These are phyloP conservation scores for Cladochytrium replicatum DNA, from an alignment of 192 early-diverging fungal genomes.

Conservation along the genomic window DNA sequence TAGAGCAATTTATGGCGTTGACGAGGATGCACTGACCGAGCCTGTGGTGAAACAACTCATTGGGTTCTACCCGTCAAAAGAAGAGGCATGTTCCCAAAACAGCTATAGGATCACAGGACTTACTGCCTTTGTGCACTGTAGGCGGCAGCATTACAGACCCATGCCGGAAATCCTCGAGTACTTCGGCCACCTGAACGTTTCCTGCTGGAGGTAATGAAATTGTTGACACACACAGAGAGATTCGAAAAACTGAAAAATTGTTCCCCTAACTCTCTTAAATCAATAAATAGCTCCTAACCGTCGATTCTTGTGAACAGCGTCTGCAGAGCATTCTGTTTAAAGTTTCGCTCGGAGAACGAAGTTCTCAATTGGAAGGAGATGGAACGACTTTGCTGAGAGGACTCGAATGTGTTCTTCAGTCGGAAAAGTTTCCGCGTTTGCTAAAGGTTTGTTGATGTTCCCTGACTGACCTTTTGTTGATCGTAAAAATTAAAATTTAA, in stretches of 20 bases:
- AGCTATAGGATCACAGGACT: conserved; percentile 5
- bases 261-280: not conserved
- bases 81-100: conserved; percentile 17
- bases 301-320: conserved; percentile 11
- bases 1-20: conserved; percentile 7
- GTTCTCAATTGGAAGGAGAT: conserved; percentile 15
- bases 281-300: conserved; percentile 22
- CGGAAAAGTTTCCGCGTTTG: conserved; percentile 19
- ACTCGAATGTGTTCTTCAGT: conserved; percentile 16
- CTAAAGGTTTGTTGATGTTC: conserved; percentile 28
- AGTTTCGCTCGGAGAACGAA: conserved; percentile 22
- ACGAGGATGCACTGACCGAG: conserved; percentile 25
- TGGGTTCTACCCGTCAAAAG: conserved; percentile 16
- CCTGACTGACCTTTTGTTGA: not conserved
- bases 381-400: conserved; percentile 6
- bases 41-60: conserved; percentile 22
- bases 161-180: conserved; percentile 9
- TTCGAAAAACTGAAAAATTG: not conserved
- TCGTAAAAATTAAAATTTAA: conserved; percentile 7
- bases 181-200: conserved; percentile 25
- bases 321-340: conserved; percentile 23
- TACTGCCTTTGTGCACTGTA: not conserved
- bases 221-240: not conserved
- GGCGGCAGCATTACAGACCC: conserved; percentile 3
- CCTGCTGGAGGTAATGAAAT: conserved; percentile 15